These are phyloP conservation scores for Neurospora hispaniola DNA, from an alignment of 495 filamentous ascomycete species.

Conservation along the genomic window DNA sequence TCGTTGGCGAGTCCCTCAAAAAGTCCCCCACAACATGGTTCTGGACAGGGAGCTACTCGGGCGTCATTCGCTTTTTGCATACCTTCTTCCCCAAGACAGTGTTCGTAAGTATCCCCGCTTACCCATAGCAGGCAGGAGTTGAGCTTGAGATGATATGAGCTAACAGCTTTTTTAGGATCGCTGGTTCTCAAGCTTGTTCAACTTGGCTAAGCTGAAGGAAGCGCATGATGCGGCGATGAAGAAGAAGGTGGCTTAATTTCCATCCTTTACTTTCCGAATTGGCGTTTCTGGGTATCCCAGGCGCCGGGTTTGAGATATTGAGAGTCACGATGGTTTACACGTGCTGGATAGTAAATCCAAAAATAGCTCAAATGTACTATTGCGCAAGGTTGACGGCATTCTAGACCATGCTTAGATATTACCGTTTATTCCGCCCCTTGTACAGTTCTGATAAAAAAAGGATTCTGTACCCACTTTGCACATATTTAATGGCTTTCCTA, in stretches of 20 bases:
- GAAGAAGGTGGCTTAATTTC: neutral
- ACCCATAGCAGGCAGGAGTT: too few relatives aligned
- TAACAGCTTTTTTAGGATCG: neutral
- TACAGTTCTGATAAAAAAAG: neutral
- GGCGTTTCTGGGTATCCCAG: too few relatives aligned
- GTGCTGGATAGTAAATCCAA: neutral
- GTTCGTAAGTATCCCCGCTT: neutral
- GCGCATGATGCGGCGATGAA: neutral
- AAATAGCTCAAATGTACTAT: neutral
- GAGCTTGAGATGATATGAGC: too few relatives aligned
- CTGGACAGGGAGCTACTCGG: neutral
- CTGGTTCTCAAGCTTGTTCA: neutral
- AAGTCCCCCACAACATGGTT: neutral
- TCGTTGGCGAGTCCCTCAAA: neutral
- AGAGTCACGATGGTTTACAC: neutral
- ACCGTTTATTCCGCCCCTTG: neutral
- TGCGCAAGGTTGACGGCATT: neutral
- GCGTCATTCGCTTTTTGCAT: neutral
- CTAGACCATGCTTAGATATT: neutral
- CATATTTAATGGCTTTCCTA: neutral
- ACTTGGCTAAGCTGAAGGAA: neutral
- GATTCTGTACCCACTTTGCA: neutral
- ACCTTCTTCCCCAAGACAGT: neutral
- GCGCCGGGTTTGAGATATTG: too few relatives aligned
- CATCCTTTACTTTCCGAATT: too few relatives aligned